phyloP scores from a whole-genome alignment of 163 green algal species.

The Chlorella variabilis region DNA sequence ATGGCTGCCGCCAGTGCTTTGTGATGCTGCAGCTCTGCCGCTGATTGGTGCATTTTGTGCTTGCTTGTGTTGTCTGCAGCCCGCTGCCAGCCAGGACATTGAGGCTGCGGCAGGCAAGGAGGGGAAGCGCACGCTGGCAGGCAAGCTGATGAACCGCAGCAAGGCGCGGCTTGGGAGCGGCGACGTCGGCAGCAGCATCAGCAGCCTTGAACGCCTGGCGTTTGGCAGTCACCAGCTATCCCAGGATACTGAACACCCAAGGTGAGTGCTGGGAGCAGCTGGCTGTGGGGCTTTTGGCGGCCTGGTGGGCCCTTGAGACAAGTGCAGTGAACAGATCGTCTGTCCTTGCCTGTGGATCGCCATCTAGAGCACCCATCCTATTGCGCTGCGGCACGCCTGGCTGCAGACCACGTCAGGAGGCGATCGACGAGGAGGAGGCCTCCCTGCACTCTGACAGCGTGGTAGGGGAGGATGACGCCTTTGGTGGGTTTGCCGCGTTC shows the following conservation, averaged over 20 bases:
- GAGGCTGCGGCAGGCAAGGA: slow-evolving; percentile 22
- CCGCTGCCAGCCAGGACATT: slow-evolving; percentile 6
- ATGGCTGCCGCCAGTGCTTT: background rate
- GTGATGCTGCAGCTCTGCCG: background rate
- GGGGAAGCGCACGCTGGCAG: slow-evolving; percentile 37
- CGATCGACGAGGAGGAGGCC: slow-evolving; percentile 16
- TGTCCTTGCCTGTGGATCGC: no score
- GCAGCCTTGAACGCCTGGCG: slow-evolving; percentile 37
- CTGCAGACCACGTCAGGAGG: background rate
- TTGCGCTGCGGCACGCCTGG: background rate
- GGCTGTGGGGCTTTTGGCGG: no score
- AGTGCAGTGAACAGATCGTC: no score
- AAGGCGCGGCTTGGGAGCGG: slow-evolving; percentile 22
- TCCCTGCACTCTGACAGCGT: slow-evolving; percentile 1
- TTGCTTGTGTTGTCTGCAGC: background rate
- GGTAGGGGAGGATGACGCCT: background rate
- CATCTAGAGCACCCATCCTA: no score
- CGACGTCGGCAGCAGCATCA: background rate
- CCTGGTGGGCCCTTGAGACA: no score
- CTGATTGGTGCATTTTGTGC: background rate
- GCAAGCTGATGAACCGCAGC: slow-evolving; percentile 46
- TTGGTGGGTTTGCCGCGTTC: no score
- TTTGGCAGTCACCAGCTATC: slow-evolving; percentile 50
- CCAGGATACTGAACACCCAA: background rate
- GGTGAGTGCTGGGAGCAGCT: background rate